Percentiles rank a stretch among this genome's conserved stretches.
These are phyloP conservation scores for Globisporangium solare DNA, from an alignment of 352 stramenopile species.

Conservation along the genomic window DNA sequence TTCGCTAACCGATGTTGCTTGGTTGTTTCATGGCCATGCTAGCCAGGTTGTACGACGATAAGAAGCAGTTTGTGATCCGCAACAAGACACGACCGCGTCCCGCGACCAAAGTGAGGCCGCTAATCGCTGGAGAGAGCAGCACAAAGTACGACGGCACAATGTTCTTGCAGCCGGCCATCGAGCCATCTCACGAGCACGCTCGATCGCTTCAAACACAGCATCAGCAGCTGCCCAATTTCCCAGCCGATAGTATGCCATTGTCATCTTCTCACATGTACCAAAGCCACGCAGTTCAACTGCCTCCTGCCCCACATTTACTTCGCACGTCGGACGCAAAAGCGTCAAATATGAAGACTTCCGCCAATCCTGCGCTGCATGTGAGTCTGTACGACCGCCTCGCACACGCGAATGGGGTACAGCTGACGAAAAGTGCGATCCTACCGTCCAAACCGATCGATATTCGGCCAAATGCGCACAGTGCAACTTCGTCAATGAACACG, in stretches of 20 bases:
- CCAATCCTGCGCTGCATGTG: constrained; percentile 29
- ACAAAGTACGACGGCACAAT: constrained; percentile 52
- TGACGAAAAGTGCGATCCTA: constrained; percentile 24
- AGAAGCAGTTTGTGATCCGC: constrained; percentile 72
- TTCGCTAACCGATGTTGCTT: background rate
- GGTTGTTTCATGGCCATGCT: background rate
- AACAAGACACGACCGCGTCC: constrained; percentile 35
- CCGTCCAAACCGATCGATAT: constrained; percentile 33
- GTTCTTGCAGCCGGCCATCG: constrained; percentile 44
- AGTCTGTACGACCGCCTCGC: constrained; percentile 67
- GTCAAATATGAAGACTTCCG: background rate
- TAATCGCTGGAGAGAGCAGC: constrained; percentile 30
- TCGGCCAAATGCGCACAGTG: background rate
- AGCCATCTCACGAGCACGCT: constrained; percentile 30
- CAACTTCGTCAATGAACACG: background rate
- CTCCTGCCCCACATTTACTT: background rate
- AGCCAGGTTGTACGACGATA: constrained; percentile 79
- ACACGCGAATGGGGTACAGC: constrained; percentile 37
- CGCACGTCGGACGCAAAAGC: background rate
- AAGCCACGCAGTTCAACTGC: background rate
- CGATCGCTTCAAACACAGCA: constrained; percentile 20
- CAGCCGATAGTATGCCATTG: constrained; percentile 7
- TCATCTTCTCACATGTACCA: background rate
- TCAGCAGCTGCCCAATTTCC: background rate
- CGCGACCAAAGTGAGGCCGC: constrained; percentile 29